Base-by-base conservation (phyloP, 768 basidiomycete genomes). In the Lactifluus pinguis region DNA sequence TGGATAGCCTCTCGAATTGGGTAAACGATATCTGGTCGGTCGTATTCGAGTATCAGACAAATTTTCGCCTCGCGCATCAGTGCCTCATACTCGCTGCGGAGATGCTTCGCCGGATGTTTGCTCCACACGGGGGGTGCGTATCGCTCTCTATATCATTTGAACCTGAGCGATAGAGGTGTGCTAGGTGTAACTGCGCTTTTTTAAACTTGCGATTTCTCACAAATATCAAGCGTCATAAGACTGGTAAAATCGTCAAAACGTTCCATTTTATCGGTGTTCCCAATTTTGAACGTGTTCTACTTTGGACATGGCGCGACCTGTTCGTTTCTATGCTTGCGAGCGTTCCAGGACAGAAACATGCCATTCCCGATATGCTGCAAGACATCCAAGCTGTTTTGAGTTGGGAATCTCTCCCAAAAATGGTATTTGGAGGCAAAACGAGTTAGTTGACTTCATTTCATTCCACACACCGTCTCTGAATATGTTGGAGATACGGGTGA, bases 221-320 rank as follows among this genome's bases (percentile, higher is more conserved):
- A 55, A 66, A 68, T 10, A 76, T 86, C 58, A 79, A 65, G n/a
- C 58, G 41, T 39, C 57, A 71, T 51, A 76, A 74, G 53, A 74
- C 71, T 11, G 78, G 79, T 14, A 77, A 75, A 39, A 45, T 73
- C 25, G 68, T 84, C 65, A 83, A 80, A 64, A 72, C 74, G 0
- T 84, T 85, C 57, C 67, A 69, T 21, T 68, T 85, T 21, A 69
- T 70, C 3, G 84, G 83, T 4, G 78, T 77, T 0, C 75, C 77
- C 34, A 74, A 74, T 25, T 72, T 84, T 19, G 74, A 78, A 30
- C 72, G 70, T 14, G 73, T 79, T 44, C 60, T 81, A 6, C 69
- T 85, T 17, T 87, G 84, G 83, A 79, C 87, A 55, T 87, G 85
- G 85, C 77, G 85, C 6, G 86, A 87, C 61, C 74, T 87, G 19